Conservation (phyloP, 2,329 filamentous ascomycete genomes). For the Fusarium pseudoanthophilum region DNA sequence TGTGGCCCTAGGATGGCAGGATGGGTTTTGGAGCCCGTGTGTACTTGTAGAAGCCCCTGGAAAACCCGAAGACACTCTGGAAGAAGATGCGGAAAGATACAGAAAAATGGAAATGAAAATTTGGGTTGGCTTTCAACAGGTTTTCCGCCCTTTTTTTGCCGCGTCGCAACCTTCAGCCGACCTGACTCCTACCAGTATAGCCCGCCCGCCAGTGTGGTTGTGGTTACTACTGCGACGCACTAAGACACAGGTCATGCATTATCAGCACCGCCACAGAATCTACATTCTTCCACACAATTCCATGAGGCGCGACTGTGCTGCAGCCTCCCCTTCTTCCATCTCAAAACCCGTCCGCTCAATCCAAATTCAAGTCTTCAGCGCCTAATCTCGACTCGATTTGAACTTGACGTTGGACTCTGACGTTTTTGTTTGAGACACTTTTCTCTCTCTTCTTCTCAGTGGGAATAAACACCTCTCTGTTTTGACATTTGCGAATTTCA, state of each 20-base stretch:
- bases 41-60: conserved; percentile 20
- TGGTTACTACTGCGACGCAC: conserved; percentile 9
- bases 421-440: conserved; percentile 35
- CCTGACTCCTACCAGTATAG: not conserved
- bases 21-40: not conserved
- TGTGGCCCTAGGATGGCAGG: not conserved
- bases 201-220: conserved; percentile 13
- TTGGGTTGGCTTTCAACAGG: not conserved
- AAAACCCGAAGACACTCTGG: not conserved
- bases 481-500: conserved; percentile 4
- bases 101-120: not conserved
- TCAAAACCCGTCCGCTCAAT: conserved; percentile 42
- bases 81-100: not conserved
- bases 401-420: conserved; percentile 14
- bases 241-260: conserved; percentile 43
- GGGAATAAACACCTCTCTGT: conserved; percentile 11
- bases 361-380: conserved; percentile 35
- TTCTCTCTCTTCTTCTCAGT: conserved; percentile 19
- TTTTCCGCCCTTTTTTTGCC: not conserved
- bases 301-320: conserved; percentile 53
- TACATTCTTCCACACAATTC: conserved; percentile 56
- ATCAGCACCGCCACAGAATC: conserved; percentile 54
- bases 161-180: conserved; percentile 8
- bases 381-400: conserved; percentile 37
- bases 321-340: conserved; percentile 46